Conservation (phyloP, 2,329 filamentous ascomycete species). For the Hawksworthiomyces lignivorus region DNA sequence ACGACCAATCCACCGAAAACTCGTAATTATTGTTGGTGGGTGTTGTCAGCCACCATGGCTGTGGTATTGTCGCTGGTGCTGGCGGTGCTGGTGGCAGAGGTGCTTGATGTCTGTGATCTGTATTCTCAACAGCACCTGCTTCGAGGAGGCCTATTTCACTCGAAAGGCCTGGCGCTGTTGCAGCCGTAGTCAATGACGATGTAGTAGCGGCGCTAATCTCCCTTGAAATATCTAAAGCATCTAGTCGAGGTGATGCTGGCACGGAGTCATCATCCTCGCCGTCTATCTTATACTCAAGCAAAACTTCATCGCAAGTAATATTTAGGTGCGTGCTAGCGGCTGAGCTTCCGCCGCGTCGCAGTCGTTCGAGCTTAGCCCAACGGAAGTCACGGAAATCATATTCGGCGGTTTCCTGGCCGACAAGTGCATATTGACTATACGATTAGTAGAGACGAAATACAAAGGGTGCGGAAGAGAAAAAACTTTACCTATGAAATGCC, state of each 20-base stretch:
- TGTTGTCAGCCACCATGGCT: no score
- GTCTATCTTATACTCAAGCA: constrained; percentile 11
- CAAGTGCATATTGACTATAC: constrained; percentile 11
- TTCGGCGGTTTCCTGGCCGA: constrained; percentile 15
- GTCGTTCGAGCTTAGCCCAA: constrained; percentile 15
- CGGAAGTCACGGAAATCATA: constrained; percentile 18
- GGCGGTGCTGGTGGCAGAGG: no score
- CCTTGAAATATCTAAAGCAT: constrained; percentile 1
- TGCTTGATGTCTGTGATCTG: no score
- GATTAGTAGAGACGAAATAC: background rate
- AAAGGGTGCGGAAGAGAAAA: background rate
- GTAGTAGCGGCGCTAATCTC: no score
- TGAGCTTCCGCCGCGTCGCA: constrained; percentile 5
- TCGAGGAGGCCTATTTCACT: no score
- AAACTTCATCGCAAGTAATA: constrained; percentile 5
- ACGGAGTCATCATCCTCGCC: constrained; percentile 2
- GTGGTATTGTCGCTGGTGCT: no score
- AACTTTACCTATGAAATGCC: constrained; percentile 11
- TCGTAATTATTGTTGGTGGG: no score
- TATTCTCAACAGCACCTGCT: no score
- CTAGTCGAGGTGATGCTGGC: constrained; percentile 7
- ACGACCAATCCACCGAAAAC: no score
- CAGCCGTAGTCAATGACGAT: no score
- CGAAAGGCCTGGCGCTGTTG: no score
- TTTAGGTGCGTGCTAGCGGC: constrained; percentile 2